Percentiles rank a stretch among this genome's conserved stretches.
Evolutionary conservation across 495 filamentous ascomycete genomes (phyloP).

Genomic region (Neurospora sp.): DNA sequence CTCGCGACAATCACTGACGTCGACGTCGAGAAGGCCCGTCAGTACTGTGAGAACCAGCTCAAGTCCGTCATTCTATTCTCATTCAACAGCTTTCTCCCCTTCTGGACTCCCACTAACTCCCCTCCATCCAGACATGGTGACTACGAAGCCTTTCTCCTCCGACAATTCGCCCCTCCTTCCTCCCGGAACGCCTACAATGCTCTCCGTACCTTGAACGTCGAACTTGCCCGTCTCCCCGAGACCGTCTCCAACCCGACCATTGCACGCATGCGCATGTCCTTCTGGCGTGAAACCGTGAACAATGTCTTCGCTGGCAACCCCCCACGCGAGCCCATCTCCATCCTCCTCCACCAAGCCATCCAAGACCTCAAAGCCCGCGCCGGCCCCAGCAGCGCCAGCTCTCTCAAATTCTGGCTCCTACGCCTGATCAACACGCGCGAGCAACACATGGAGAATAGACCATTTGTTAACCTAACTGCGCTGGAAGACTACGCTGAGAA

Average conservation of each 20-base stretch:
- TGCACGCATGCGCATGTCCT: constrained; percentile 80
- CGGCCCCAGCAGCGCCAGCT: constrained; percentile 39
- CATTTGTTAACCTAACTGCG: constrained; percentile 60
- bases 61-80: no score
- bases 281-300: constrained; percentile 82
- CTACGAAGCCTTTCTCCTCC: constrained; percentile 76
- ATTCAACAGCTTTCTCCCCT: no score
- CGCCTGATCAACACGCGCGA: constrained; percentile 72
- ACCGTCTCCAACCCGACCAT: constrained; percentile 71
- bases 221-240: constrained; percentile 80
- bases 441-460: constrained; percentile 71
- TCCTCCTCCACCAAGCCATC: constrained; percentile 65
- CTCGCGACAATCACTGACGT: constrained; percentile 20
- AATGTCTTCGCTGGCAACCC: constrained; percentile 59
- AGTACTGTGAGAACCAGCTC: constrained; percentile 40
- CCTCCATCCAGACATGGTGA: constrained; percentile 42
- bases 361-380: constrained; percentile 44
- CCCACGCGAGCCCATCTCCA: constrained; percentile 83
- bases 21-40: constrained; percentile 35
- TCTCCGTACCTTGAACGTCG: constrained; percentile 85
- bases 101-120: no score
- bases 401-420: constrained; percentile 73
- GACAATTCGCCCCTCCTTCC: constrained; percentile 65
- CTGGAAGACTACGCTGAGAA: constrained; percentile 87
- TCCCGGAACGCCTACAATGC: constrained; percentile 77